Evolutionary conservation across 192 early-diverging fungal genomes (phyloP).

Genomic region (Podila epigama): DNA sequence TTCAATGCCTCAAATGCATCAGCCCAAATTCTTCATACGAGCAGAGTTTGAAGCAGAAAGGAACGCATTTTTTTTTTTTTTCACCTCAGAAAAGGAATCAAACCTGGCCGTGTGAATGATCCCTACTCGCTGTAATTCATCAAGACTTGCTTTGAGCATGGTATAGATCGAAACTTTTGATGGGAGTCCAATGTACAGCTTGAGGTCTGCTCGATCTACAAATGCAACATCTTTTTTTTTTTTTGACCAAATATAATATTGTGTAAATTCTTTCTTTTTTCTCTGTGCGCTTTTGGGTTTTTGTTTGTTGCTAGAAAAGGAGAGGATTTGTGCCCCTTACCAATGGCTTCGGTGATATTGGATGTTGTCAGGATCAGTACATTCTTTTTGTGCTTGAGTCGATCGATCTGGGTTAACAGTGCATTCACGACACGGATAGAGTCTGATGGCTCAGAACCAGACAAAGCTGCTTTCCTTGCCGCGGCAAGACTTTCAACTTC

Average conservation of each 20-base stretch:
- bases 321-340: conserved; percentile 21
- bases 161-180: conserved; percentile 58
- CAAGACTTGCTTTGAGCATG: conserved; percentile 60
- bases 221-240: conserved; percentile 59
- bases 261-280: too few species aligned
- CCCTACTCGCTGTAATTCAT: conserved; percentile 58
- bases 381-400: conserved; percentile 62
- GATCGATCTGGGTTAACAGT: conserved; percentile 76
- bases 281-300: background rate
- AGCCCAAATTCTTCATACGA: too few species aligned
- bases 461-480: conserved; percentile 65
- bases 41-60: too few species aligned
- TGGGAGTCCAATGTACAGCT: conserved; percentile 62
- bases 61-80: background rate
- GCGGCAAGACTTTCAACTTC: conserved; percentile 79
- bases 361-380: conserved; percentile 76
- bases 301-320: background rate
- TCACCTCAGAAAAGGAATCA: too few species aligned
- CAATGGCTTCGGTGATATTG: conserved; percentile 74
- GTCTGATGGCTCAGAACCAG: conserved; percentile 74
- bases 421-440: conserved; percentile 77
- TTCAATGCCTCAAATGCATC: too few species aligned
- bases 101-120: too few species aligned
- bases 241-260: background rate
- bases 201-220: conserved; percentile 74